Percentiles rank a stretch among this genome's conserved stretches.
These are phyloP conservation scores for Termitomyces titanicus DNA, from an alignment of 768 basidiomycete species.

Conservation along the genomic window DNA sequence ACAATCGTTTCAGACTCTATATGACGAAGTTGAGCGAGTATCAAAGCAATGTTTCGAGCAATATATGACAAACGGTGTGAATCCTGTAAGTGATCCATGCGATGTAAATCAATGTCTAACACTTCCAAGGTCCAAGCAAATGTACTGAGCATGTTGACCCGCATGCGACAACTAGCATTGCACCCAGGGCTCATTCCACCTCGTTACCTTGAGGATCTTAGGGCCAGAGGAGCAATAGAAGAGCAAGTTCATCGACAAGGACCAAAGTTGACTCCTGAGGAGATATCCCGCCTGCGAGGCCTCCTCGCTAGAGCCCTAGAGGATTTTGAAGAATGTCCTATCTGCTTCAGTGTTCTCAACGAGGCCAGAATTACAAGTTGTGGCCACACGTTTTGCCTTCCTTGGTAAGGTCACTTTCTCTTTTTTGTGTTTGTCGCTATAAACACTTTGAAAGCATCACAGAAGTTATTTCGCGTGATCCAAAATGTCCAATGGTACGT, in stretches of 20 bases:
- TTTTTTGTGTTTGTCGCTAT: neutral
- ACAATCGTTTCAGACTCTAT: slow-evolving; percentile 38
- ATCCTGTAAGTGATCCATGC: slow-evolving; percentile 26
- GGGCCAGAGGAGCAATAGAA: slow-evolving; percentile 31
- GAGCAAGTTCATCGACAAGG: slow-evolving; percentile 21
- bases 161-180: slow-evolving; percentile 77
- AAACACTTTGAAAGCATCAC: slow-evolving; percentile 45
- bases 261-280: slow-evolving; percentile 46
- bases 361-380: slow-evolving; percentile 76
- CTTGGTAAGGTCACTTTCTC: slow-evolving; percentile 45
- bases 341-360: slow-evolving; percentile 58
- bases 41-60: slow-evolving; percentile 62
- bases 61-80: slow-evolving; percentile 42
- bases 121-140: slow-evolving; percentile 55
- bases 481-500: slow-evolving; percentile 79
- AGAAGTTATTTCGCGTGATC: slow-evolving; percentile 65
- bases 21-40: slow-evolving; percentile 63
- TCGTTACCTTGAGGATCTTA: slow-evolving; percentile 66
- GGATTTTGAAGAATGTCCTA: slow-evolving; percentile 80
- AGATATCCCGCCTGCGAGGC: slow-evolving; percentile 53
- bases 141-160: slow-evolving; percentile 79
- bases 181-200: slow-evolving; percentile 74
- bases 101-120: neutral
- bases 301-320: slow-evolving; percentile 66
- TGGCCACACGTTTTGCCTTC: slow-evolving; percentile 66